Percentiles rank a stretch among this genome's conserved stretches.
phyloP scores from a whole-genome alignment of 177 flowering plant species.

The Telopea speciosissima region DNA sequence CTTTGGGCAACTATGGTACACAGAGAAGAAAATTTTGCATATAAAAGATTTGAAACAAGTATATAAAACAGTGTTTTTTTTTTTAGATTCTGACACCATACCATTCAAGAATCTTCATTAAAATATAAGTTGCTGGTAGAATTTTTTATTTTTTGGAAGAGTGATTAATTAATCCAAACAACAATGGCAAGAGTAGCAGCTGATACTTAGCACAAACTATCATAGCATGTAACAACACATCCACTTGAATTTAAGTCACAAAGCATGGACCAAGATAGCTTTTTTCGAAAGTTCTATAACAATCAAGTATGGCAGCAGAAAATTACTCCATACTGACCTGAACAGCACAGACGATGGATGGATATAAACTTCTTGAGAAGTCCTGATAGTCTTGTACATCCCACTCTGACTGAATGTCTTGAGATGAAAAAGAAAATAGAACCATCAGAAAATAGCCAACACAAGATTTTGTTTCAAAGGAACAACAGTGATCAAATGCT shows the following conservation, averaged over 20 bases:
- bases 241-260: background rate
- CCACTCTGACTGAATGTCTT: conserved; percentile 77
- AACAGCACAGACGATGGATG: conserved; percentile 97
- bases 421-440: conserved; percentile 8
- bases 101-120: too few species aligned
- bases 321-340: conserved; percentile 46
- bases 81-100: too few species aligned
- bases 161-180: background rate
- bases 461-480: background rate
- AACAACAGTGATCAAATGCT: background rate
- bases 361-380: conserved; percentile 86
- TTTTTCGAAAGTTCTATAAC: background rate
- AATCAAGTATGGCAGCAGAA: background rate
- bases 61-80: too few species aligned
- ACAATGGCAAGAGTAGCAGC: background rate
- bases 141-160: too few species aligned
- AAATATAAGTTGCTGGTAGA: too few species aligned
- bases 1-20: too few species aligned
- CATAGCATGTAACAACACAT: background rate
- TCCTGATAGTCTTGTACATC: conserved; percentile 78
- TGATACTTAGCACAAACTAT: background rate
- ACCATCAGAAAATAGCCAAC: background rate
- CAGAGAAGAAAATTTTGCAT: too few species aligned
- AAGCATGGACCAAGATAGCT: background rate
- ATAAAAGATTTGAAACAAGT: too few species aligned